Evolutionary conservation across 1,284 basidiomycete species (phyloP).

Genomic region (Cutaneotrichosporon curvatum): DNA sequence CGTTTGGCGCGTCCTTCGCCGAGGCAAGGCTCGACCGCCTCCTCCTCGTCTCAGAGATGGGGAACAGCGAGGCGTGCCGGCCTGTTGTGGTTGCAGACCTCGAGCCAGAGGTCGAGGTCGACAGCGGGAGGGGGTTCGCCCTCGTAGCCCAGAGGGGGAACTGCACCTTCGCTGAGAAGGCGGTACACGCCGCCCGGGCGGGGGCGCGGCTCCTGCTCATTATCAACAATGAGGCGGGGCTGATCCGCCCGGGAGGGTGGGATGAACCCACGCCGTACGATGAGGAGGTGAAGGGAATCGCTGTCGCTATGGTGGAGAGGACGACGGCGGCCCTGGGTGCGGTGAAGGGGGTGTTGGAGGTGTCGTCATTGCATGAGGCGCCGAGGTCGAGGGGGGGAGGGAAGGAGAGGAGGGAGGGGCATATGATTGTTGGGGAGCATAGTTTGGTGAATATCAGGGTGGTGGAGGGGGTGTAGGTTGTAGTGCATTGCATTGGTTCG

Average conservation of each 20-base stretch:
- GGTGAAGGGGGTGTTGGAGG: too few species aligned
- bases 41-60: background rate
- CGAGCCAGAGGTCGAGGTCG: background rate
- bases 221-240: slow-evolving; percentile 46
- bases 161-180: slow-evolving; percentile 77
- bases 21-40: background rate
- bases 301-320: slow-evolving; percentile 27
- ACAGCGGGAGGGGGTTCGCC: slow-evolving; percentile 10
- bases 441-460: slow-evolving; percentile 14
- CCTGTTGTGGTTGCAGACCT: too few species aligned
- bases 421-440: slow-evolving; percentile 8
- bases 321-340: slow-evolving; percentile 14
- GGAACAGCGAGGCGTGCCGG: background rate
- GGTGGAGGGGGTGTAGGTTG: background rate
- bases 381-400: too few species aligned
- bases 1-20: slow-evolving; percentile 54
- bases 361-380: too few species aligned
- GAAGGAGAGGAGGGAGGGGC: slow-evolving; percentile 2
- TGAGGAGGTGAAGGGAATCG: slow-evolving; percentile 16
- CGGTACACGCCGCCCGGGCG: slow-evolving; percentile 56
- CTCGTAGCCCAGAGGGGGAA: slow-evolving; percentile 52
- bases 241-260: slow-evolving; percentile 36
- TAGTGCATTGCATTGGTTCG: too few species aligned
- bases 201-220: slow-evolving; percentile 68
- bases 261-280: slow-evolving; percentile 10